A percentile compares a stretch with the other conserved stretches of the same genome.
phyloP scores from a whole-genome alignment of 192 early-diverging fungal species.

The Coemansia sp. region DNA sequence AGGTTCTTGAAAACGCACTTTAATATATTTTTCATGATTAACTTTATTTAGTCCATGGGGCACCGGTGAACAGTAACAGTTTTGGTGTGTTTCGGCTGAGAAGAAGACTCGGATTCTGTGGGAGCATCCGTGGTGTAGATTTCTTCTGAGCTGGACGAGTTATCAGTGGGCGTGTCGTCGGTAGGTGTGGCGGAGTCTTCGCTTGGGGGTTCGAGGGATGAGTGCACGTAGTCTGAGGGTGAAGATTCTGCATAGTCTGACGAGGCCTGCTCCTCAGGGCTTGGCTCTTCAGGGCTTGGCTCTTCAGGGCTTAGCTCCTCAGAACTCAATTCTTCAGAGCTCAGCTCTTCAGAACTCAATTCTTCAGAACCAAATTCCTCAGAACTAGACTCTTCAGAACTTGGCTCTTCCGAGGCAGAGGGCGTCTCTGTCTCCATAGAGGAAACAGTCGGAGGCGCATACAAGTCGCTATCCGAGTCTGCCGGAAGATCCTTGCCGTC shows the following conservation, averaged over 20 bases:
- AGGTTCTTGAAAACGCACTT: background rate
- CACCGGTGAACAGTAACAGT: constrained; percentile 8
- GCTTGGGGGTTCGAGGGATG: background rate
- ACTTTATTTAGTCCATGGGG: constrained; percentile 7
- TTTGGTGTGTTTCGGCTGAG: background rate
- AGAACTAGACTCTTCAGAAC: no score
- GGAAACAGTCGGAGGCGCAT: background rate
- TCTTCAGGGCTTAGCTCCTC: no score
- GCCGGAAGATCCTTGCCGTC: no score
- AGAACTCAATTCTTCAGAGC: no score
- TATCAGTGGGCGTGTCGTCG: background rate
- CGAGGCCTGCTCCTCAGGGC: background rate
- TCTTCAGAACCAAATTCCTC: no score
- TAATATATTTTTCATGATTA: no score
- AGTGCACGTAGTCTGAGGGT: background rate
- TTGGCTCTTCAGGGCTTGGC: no score
- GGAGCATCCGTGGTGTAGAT: no score
- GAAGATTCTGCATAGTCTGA: background rate
- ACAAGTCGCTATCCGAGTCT: background rate
- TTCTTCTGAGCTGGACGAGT: background rate
- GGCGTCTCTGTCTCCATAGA: background rate
- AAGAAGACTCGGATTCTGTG: background rate
- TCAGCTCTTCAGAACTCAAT: no score
- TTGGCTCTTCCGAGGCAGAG: no score
- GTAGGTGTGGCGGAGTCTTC: background rate